A percentile compares a stretch with the other conserved stretches of the same genome.
Conservation (phyloP, 225 moss, liverwort and hornwort species). For the Pleurozium schreberi region DNA sequence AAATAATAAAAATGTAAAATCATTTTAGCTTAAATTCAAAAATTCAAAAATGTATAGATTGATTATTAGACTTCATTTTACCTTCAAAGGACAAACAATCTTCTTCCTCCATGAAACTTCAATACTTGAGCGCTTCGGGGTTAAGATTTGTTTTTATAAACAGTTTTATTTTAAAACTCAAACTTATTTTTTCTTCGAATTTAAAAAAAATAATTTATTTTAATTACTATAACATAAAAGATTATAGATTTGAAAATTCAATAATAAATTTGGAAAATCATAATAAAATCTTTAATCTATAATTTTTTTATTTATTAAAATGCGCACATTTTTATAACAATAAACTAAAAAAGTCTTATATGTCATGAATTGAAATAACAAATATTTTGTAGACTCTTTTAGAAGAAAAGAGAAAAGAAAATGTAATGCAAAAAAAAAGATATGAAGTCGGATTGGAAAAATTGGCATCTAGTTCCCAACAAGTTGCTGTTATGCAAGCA, state of each 20-base stretch:
- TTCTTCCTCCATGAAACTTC: accelerated
- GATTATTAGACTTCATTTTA: too few species aligned
- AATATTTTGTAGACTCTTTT: conserved; percentile 33
- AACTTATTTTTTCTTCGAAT: neutral
- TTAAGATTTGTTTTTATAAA: neutral
- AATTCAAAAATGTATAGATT: too few species aligned
- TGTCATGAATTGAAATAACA: neutral
- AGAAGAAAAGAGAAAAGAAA: conserved; percentile 46
- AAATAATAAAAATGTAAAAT: too few species aligned
- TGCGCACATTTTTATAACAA: neutral
- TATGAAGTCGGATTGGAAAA: conserved; percentile 89
- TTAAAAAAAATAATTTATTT: too few species aligned
- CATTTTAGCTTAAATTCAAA: neutral
- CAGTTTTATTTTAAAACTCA: neutral
- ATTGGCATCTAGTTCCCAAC: conserved; percentile 70
- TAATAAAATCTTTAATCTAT: neutral
- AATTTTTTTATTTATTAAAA: neutral
- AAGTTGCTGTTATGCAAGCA: conserved; percentile 77
- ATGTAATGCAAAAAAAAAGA: conserved; percentile 51
- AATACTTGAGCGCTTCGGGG: too few species aligned
- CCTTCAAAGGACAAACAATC: neutral
- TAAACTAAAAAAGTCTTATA: too few species aligned
- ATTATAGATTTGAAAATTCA: neutral
- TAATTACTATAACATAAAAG: neutral
- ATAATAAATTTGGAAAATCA: neutral